Conservation (phyloP, 139 green algal genomes). For the Ulvella scutata region DNA sequence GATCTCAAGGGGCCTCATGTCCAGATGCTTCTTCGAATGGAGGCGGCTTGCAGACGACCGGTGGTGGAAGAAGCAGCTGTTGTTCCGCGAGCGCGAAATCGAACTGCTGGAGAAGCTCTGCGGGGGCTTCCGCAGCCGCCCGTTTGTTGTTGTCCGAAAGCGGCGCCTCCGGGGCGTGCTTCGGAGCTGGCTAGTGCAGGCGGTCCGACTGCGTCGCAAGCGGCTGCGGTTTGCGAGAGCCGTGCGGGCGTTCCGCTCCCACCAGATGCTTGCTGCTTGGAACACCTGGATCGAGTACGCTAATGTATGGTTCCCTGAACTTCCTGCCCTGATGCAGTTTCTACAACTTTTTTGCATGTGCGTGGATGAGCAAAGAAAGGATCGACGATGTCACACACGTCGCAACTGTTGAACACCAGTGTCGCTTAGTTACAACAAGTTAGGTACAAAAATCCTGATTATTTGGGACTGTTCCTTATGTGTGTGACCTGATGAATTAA, state of each 20-base stretch:
- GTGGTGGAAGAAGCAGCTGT: constrained; percentile 55
- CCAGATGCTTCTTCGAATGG: constrained; percentile 42
- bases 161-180: constrained; percentile 13
- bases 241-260: not conserved
- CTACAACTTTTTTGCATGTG: too few species aligned
- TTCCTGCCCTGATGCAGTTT: too few species aligned
- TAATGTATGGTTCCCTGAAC: not conserved
- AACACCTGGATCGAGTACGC: not conserved
- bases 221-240: not conserved
- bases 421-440: too few species aligned
- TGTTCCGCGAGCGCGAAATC: constrained; percentile 26
- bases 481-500: too few species aligned
- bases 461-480: too few species aligned
- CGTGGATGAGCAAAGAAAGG: too few species aligned
- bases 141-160: constrained; percentile 28
- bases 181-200: constrained; percentile 8
- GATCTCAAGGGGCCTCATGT: constrained; percentile 27
- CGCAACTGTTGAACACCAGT: too few species aligned
- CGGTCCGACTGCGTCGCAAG: constrained; percentile 6
- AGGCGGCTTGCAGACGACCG: constrained; percentile 24
- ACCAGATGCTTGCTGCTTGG: not conserved
- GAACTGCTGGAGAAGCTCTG: constrained; percentile 27
- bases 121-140: constrained; percentile 30
- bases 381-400: too few species aligned
- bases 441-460: too few species aligned